Percentiles rank a stretch among this genome's conserved stretches.
Conservation (phyloP, 2,329 filamentous ascomycete species). For the Neofusicoccum umdonicola region DNA sequence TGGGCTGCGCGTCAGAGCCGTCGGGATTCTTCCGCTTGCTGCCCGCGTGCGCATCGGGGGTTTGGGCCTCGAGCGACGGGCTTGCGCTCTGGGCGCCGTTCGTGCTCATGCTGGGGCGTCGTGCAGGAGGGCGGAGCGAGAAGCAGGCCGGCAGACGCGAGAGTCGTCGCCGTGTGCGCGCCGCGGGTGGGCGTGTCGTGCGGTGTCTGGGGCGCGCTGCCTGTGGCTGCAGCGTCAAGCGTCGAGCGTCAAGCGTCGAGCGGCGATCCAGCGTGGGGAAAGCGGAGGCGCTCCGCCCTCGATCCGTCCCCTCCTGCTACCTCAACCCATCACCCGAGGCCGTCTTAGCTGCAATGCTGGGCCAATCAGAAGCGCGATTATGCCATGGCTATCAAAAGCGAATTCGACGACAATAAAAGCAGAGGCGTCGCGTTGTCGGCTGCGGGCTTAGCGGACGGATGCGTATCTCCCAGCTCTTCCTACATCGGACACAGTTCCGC, state of each 20-base stretch:
- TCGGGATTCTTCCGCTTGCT: slow-evolving; percentile 45
- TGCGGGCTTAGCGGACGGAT: too few species aligned
- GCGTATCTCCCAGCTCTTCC: too few species aligned
- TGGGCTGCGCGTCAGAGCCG: slow-evolving; percentile 23
- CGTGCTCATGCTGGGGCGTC: slow-evolving; percentile 10
- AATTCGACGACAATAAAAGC: too few species aligned
- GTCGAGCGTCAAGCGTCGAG: not conserved
- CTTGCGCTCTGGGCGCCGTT: slow-evolving; percentile 36
- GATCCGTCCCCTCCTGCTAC: not conserved
- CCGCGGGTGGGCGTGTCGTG: not conserved
- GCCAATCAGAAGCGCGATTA: not conserved
- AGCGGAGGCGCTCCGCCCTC: slow-evolving; percentile 9
- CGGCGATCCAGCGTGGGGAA: not conserved
- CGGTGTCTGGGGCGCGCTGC: not conserved
- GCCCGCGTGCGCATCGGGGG: slow-evolving; percentile 16
- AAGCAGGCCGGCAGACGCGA: not conserved
- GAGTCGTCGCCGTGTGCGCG: slow-evolving; percentile 1
- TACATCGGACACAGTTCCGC: not conserved
- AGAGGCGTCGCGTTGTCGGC: too few species aligned
- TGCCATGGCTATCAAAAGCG: too few species aligned
- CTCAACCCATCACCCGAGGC: not conserved
- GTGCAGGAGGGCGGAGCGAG: not conserved
- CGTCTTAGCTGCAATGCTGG: not conserved
- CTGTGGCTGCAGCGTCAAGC: slow-evolving; percentile 2
- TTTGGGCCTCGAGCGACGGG: slow-evolving; percentile 27